Base-by-base conservation (phyloP, 495 filamentous ascomycete genomes). In the Daldinia bambusicola region DNA sequence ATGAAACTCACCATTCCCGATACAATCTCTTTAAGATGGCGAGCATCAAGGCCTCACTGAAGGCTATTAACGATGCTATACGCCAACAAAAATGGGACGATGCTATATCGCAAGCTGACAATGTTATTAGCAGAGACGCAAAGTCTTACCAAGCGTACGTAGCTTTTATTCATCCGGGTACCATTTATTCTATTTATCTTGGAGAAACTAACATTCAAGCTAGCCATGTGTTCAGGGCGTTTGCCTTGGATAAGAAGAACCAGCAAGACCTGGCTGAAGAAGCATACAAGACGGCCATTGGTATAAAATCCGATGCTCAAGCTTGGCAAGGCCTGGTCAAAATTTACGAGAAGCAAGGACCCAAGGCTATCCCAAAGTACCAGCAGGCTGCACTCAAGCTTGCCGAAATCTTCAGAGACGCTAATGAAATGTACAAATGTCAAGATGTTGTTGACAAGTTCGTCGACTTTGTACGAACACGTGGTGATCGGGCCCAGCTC, bases 281-380 rank as follows among this genome's bases (percentile, higher is more conserved):
- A 36, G 87, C 89, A 1, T 98, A 98, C 76, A 79, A 86, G n/a
- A 79, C 88, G 30, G 95, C 95, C 4, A 88, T 92, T n/a, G 64
- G 71, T 6, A 76, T 86, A 38, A 85, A 86, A 69, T 78, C 79
- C 5, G 87, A 88, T 57, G 80, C 85, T 43, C 87, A 93, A 62
- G 91, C 92, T 69, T 98, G 93, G 94, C 91, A 95, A 80, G 95
- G 95, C 6, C 81, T 98, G n/a, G 86, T 95, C 74, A 90, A 87
- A 68, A 74, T 98, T 10, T 97, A 95, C 74, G 92, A 97, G 74
- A 90, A 86, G 65, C 91, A 93, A 74, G 88, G 87, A 4, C 76
- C 80, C 26, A 83, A 83, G 31, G 92, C 90, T 63, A 80, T 98
- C 12, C 88, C 89, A 56, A 82, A 88, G 57, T 97, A 97, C 75